Evolutionary conservation across 768 basidiomycete genomes (phyloP), one percentile per base, ranked within the genome.

Genomic region (Leccinellum albellum): DNA sequence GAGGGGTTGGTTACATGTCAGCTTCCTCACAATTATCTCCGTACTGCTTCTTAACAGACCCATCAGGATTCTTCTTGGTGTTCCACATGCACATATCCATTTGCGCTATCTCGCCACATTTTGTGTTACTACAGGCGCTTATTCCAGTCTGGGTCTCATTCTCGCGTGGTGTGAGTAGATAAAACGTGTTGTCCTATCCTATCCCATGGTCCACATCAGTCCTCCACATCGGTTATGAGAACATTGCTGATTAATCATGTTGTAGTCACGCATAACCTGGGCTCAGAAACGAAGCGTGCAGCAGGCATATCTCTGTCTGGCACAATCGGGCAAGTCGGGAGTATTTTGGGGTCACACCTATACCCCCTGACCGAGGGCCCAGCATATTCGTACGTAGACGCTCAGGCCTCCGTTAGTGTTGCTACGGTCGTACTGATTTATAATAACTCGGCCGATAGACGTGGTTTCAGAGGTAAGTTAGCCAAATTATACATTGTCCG

Each of bases 91-190:
- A 45, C 64, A 69, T 31, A 14, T 58, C 20, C 69, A 76, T 49
- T 65, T 77, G 13, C 75, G 75, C 13, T 81, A 82, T 55, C 73
- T 79, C 33, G 76, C 79, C 23, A 75, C 73, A 8, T 80, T 81
- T 65, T 76, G 68, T 50, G 72, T 81, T 44, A 74, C 77, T 0
- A 68, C 75, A 20, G 78, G 79, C 50, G 78, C 78, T 3, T 80
- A 80, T 57, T 66, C 77, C 6, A 73, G 73, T 23, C 70, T 82
- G 17, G 79, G 77, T 13, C 66, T 81, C 50, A 61, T 77, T 53
- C 70, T 79, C 20, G 77, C 80, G 2, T 81, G 79, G 79, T 80
- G 79, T 79, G 63, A 59, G 77, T 68, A 37, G 7, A n/a, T n/a
- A 17, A 10, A 10, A n/a, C 8, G 37, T 24, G 20, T 10, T 15